Base-by-base conservation (phyloP, 352 stramenopile genomes). In the Globisporangium cystogenes region DNA sequence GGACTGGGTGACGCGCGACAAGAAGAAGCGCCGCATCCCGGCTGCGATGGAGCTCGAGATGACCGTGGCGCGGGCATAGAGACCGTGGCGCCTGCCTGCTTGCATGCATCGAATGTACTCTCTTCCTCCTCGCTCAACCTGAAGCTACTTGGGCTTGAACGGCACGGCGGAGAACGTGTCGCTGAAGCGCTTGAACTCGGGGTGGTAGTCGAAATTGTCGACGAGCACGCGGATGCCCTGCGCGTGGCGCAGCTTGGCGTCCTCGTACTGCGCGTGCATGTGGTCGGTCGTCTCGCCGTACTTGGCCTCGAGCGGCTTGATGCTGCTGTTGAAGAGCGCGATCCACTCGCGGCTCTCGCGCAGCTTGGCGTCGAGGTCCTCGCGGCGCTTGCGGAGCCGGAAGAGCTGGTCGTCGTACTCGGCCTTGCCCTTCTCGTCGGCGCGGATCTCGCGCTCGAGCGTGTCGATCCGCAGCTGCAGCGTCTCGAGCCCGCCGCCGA, bases 201-300 rank as follows among this genome's bases (percentile, higher is more conserved):
- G 86, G 53, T 96, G 86, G 62, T 96, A 95, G 55, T 93, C 80
- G 48, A 96, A 96, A 50, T 95, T 84, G 35, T 93, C 70, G 47
- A 95, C 86, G 31, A 96, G 76, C 51, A 96, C 76, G 37, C 76
- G 55, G 33, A 96, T 85, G 36, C 85, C 86, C 51, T 93, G 78
- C 1, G 78, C 80, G 49, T 96, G 86, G 31, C 87, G 78, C 15
- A 80, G 53, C 55, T 95, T 95, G 44, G 85, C 86, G n/a, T 91
- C 78, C 40, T 91, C 80, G 60, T 96, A 95, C 59, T 92, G 80
- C 29, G 69, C 57, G 44, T 84, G 69, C 76, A 96, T 96, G 45
- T 67, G 59, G 49, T 74, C 67, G 4, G 86, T 95, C 18, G 86
- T 90, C 37, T 81, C 78, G 12, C 67, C 60, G 67, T 91, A 91